Conservation (phyloP, 2,329 filamentous ascomycete species). For the Pseudocercospora eumusae region DNA sequence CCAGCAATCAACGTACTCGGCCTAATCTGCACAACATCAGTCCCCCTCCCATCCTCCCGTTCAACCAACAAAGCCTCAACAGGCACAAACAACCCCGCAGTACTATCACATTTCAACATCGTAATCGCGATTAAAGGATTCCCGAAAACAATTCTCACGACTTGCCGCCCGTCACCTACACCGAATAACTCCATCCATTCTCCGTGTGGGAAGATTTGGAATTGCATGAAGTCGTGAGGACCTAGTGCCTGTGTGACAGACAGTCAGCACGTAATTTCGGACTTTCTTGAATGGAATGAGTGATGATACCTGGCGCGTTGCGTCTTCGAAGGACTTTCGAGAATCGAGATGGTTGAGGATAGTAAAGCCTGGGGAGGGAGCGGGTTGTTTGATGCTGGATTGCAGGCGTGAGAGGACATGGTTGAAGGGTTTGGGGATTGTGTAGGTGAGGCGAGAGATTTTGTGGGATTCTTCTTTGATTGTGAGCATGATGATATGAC, state of each 20-base stretch:
- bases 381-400: constrained; percentile 22
- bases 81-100: constrained; percentile 26
- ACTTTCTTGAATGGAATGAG: too few species aligned
- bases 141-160: constrained; percentile 21
- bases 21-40: constrained; percentile 23
- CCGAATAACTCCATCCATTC: constrained; percentile 23
- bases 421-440: constrained; percentile 19
- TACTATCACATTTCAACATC: constrained; percentile 24
- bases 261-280: too few species aligned
- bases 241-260: constrained; percentile 10
- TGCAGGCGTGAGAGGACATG: constrained; percentile 22
- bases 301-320: constrained; percentile 12
- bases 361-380: constrained; percentile 11
- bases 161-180: constrained; percentile 17
- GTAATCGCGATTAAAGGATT: constrained; percentile 25
- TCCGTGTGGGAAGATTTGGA: constrained; percentile 20
- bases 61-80: constrained; percentile 23
- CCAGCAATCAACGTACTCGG: constrained; percentile 26
- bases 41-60: constrained; percentile 19
- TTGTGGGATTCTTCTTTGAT: constrained; percentile 12
- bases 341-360: constrained; percentile 25
- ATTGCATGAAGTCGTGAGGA: constrained; percentile 26
- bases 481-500: constrained; percentile 4
- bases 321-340: constrained; percentile 19
- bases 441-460: constrained; percentile 22